Base-by-base conservation (phyloP, 2,329 filamentous ascomycete genomes). In the Fusarium sp. region DNA sequence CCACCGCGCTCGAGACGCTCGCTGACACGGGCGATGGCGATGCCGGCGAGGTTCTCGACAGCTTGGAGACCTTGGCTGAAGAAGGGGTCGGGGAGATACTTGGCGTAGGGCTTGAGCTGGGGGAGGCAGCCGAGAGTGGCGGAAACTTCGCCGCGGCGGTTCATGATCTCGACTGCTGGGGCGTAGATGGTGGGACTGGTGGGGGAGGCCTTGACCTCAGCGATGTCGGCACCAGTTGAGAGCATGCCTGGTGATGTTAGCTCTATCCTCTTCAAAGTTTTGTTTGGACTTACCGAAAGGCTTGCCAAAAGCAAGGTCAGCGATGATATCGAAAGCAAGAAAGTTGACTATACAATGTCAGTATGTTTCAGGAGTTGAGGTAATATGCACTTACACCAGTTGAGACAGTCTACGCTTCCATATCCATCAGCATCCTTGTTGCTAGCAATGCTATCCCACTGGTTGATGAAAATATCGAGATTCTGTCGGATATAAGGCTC, bases 401-500 rank as follows among this genome's bases (percentile, higher is more conserved):
- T 86, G 45, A 97, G 86, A 28, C 91, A 91, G 79, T 97, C 93
- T 66, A 95, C 81, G 38, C 88, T 86, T 22, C 91, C 92, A 41
- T 75, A 56, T 0, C 75, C 89, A 91, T 47, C 87, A 81, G 47
- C 87, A 83, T 41, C 90, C 90, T 68, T 87, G 90, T 22, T 86
- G 86, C 39, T 78, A 9, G 81, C 84, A 85, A 15, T 95, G 81
- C 26, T 83, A 79, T 94, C 92, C 90, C 94, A 95, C 79, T 94
- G 90, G 71, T 85, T 84, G 30, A 92, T 90, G 64, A 97, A 93
- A n/a, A 91, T 83, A 69, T 92, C 90, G 11, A 97, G 87, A 80
- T 97, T 97, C 74, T 88, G 85, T 78, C 93, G 91, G 75, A 97
- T 95, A 82, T 95, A 97, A 56, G 94, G 93, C 85, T 97, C 95